Conservation (phyloP, 2,329 filamentous ascomycete genomes). For the Dothidotthia symphoricarpi region DNA sequence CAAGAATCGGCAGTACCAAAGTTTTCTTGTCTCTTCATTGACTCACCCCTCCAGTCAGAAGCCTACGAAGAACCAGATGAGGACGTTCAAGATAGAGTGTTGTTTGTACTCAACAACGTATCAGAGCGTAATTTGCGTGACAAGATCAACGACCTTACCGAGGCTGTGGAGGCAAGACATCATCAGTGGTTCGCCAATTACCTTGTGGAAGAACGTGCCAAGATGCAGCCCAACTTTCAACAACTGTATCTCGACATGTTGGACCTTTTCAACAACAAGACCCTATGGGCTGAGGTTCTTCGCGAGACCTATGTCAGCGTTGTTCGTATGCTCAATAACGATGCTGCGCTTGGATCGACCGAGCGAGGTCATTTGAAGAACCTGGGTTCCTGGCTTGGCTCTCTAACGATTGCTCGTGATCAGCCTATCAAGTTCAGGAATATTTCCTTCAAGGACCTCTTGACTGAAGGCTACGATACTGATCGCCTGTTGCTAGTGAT, state of each 20-base stretch:
- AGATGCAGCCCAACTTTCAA: constrained; percentile 96
- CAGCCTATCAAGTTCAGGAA: constrained; percentile 96
- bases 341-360: constrained; percentile 78
- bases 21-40: constrained; percentile 76
- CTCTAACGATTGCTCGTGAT: constrained; percentile 86
- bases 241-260: constrained; percentile 88
- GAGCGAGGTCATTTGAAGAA: constrained; percentile 91
- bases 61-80: constrained; percentile 79
- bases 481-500: constrained; percentile 90
- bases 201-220: constrained; percentile 91
- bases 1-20: constrained; percentile 64
- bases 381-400: constrained; percentile 88
- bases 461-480: constrained; percentile 90
- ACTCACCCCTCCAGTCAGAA: constrained; percentile 62
- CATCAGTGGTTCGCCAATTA: constrained; percentile 97
- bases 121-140: constrained; percentile 83
- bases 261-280: constrained; percentile 73
- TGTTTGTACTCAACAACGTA: constrained; percentile 95
- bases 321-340: constrained; percentile 83
- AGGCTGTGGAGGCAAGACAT: constrained; percentile 74
- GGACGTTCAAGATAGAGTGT: constrained; percentile 85
- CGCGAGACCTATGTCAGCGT: constrained; percentile 89
- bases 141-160: constrained; percentile 78
- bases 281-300: constrained; percentile 83
- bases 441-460: constrained; percentile 92